Base-by-base conservation (phyloP, 768 basidiomycete species). In the Serendipita sp. region DNA sequence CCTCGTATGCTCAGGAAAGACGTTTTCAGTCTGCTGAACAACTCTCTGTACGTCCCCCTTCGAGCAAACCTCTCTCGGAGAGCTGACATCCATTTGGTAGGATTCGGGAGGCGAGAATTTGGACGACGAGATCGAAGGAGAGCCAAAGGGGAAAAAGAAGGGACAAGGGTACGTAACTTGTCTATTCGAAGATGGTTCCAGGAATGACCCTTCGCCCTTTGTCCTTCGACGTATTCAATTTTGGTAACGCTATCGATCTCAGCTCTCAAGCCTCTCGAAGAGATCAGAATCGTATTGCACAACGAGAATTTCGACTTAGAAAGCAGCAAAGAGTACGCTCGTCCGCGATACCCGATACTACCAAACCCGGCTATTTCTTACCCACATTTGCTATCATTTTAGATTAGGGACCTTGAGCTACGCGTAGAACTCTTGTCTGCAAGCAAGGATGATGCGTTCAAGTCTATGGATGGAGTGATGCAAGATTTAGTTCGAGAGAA, bases 401-500 rank as follows among this genome's bases (percentile, higher is more conserved):
- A 96, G 90, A 93, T 96, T 73, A 88, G 92, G 23, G 93, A 96
- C 74, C 83, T 96, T 43, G 93, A 96, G 75, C 92, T 92, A 18
- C 83, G 89, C 50, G 91, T 96, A n/a, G 92, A 94, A 74, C 85
- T 96, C 5, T 80, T 96, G 16, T 95, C 92, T 3, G 91, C 90
- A 18, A 89, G 88, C 45, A 86, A 91, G 70, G 93, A 93, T 78
- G 90, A 95, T 73, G 85, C 90, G 3, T 76, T 91, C 63, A 82
- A 81, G 33, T 87, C 93, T 72, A 81, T 93, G 80, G 79, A 87
- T 65, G 85, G 87, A 67, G 85, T 94, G 58, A 74, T 93, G 48
- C 88, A 83, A 76, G 91, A 92, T 73, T 77, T 96, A 66, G 88
- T 96, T 86, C 76, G 82, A 33, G 93, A 96, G 76, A 96, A 96